Base-by-base conservation (phyloP, 2,329 filamentous ascomycete species). In the Apiospora sp. region DNA sequence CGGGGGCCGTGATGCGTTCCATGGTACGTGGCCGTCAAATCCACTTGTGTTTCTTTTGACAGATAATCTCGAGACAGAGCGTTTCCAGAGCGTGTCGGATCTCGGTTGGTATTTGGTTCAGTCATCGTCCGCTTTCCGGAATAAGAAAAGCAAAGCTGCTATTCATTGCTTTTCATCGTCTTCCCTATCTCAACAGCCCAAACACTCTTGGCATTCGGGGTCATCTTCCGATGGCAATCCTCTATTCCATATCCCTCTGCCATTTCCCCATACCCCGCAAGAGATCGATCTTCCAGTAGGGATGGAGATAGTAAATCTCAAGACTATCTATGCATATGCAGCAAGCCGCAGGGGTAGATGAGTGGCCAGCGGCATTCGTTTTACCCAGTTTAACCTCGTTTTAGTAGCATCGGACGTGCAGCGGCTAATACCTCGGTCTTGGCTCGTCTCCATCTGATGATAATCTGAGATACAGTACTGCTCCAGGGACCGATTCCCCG, bases 231-330 rank as follows among this genome's bases (percentile, higher is more conserved):
- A 41, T 14, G 19, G 30, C 1, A 64, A 22, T 13, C 16, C 10
- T 41, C 19, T 13, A 41, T 4, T 22, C 58, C 19, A 46, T 19
- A 30, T 41, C 37, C 8, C 37, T 10, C 37, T 0, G 37, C 7
- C 24, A 22, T n/a, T 64, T 64, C 58, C 58, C 58, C 58, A n/a
- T 64, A 64, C 58, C 58, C 58, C 58, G 58, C 58, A 64, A 64
- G 19, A 41, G 34, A 64, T 24, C 34, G 19, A 64, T 64, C 58
- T 8, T n/a, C 41, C 5, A 4, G 34, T n/a, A 14, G 58, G 19
- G 30, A 64, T 64, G 10, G 22, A 22, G 34, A n/a, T 37, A 61
- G 19, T 19, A 61, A 22, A 41, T 41, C 58, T 41, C 34, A n/a
- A n/a, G 27, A 30, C 27, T 30, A 3, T 10, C 34, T 3, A n/a